phyloP scores from a whole-genome alignment of 441 rosid species.

The Iberis amara region DNA sequence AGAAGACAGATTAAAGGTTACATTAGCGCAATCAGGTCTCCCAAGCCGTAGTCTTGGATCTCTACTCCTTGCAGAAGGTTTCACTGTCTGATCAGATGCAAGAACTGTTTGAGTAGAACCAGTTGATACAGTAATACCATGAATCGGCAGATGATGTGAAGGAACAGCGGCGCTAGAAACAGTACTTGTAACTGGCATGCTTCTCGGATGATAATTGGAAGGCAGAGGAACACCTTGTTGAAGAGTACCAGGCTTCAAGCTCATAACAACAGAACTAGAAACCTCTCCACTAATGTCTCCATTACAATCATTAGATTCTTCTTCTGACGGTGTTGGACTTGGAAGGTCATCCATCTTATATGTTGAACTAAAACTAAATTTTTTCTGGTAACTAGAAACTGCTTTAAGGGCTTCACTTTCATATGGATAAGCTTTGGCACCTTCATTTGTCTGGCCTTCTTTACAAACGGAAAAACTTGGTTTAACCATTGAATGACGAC shows the following conservation, averaged over 20 bases:
- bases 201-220: constrained; percentile 20
- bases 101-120: constrained; percentile 32
- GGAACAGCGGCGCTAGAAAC: constrained; percentile 34
- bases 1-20: constrained; percentile 35
- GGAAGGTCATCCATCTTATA: constrained; percentile 59
- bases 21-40: constrained; percentile 40
- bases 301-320: constrained; percentile 42
- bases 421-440: constrained; percentile 50
- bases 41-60: constrained; percentile 85
- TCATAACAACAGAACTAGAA: constrained; percentile 43
- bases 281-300: constrained; percentile 63
- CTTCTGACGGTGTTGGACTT: constrained; percentile 96
- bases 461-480: constrained; percentile 34
- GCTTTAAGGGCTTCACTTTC: constrained; percentile 73
- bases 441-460: constrained; percentile 32
- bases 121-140: constrained; percentile 4
- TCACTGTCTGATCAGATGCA: constrained; percentile 36
- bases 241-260: constrained; percentile 31
- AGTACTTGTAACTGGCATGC: constrained; percentile 16
- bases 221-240: constrained; percentile 32
- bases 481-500: constrained; percentile 33
- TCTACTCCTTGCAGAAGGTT: constrained; percentile 65
- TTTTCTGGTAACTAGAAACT: constrained; percentile 75
- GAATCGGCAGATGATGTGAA: constrained; percentile 16
- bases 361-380: constrained; percentile 50